These are phyloP conservation scores for Eucalyptus coolabah DNA, from an alignment of 345 rosid genomes.

Conservation along the genomic window DNA sequence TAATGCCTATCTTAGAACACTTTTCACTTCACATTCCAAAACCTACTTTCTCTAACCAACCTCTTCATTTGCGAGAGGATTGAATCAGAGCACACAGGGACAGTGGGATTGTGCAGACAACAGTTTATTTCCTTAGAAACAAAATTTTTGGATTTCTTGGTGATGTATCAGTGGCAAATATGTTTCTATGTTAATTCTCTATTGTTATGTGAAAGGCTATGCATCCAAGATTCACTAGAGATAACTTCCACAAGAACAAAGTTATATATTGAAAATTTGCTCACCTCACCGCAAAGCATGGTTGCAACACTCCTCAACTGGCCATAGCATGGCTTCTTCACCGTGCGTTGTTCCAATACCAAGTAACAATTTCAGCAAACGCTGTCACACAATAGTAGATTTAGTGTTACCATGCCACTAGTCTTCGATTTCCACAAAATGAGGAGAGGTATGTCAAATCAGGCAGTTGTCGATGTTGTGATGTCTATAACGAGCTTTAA, in stretches of 20 bases:
- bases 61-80: neutral
- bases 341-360: conserved; percentile 34
- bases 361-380: neutral
- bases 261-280: conserved; percentile 5
- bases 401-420: neutral
- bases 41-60: neutral
- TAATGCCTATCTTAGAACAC: neutral
- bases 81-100: neutral
- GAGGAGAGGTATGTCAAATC: neutral
- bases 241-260: conserved; percentile 22
- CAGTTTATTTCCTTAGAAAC: neutral
- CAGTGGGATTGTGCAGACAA: neutral
- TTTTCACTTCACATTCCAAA: neutral
- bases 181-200: neutral
- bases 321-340: conserved; percentile 34
- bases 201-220: neutral
- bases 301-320: conserved; percentile 26
- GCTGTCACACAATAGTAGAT: too few relatives aligned
- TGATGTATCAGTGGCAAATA: neutral
- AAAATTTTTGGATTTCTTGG: neutral
- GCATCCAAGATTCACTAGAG: conserved; percentile 23
- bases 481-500: neutral
- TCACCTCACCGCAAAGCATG: conserved; percentile 17
- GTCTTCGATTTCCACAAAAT: neutral
- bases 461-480: neutral